A percentile compares a stretch with the other conserved stretches of the same genome.
Conservation (phyloP, 176 grass and related monocot genomes). For the Themeda triandra region DNA sequence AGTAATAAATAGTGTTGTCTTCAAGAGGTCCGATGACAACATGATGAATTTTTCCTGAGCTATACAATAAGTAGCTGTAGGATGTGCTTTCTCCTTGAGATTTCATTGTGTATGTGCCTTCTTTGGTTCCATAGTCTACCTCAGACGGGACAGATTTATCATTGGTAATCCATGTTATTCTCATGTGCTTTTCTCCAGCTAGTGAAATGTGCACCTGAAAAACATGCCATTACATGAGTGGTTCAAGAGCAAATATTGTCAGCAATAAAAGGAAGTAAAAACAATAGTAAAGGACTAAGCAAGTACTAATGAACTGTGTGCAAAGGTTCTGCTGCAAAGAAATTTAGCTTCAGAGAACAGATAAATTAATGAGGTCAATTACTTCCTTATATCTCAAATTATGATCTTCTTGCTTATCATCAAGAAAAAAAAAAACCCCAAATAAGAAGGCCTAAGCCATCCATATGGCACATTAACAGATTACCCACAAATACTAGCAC, state of each 20-base stretch:
- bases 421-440: neutral
- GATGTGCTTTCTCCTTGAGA: slow-evolving; percentile 78
- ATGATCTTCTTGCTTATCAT: too few relatives aligned
- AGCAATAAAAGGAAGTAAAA: neutral
- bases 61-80: slow-evolving; percentile 82
- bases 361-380: too few relatives aligned
- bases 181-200: slow-evolving; percentile 80
- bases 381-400: too few relatives aligned
- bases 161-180: slow-evolving; percentile 77
- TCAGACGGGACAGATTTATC: slow-evolving; percentile 61
- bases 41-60: slow-evolving; percentile 89
- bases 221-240: neutral
- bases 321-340: neutral
- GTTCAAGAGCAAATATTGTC: neutral
- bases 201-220: slow-evolving; percentile 92
- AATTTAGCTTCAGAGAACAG: too few relatives aligned
- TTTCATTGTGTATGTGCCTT: slow-evolving; percentile 46
- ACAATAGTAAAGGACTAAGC: neutral
- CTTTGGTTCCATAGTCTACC: slow-evolving; percentile 81
- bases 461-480: neutral
- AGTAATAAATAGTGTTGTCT: slow-evolving; percentile 69
- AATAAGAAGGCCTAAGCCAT: neutral
- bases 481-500: neutral
- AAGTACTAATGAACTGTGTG: neutral
- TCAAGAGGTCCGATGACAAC: slow-evolving; percentile 79